Percentiles rank a stretch among this genome's conserved stretches.
Conservation (phyloP, 2,329 filamentous ascomycete species). For the Pseudogymnoascus sp. region DNA sequence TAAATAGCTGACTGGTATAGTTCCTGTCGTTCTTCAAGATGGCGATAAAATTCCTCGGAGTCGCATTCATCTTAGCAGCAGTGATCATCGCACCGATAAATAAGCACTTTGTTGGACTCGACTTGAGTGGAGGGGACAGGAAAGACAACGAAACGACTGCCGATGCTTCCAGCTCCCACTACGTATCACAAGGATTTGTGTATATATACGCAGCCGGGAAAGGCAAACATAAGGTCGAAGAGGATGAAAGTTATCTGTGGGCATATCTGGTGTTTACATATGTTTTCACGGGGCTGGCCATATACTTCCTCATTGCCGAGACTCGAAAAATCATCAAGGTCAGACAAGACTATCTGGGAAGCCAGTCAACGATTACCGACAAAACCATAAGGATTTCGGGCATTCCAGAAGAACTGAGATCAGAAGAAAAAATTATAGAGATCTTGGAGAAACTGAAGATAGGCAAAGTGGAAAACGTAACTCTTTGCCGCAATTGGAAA, state of each 20-base stretch:
- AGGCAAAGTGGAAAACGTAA: constrained; percentile 82
- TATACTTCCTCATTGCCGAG: constrained; percentile 77
- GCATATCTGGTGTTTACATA: constrained; percentile 94
- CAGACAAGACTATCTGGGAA: constrained; percentile 85
- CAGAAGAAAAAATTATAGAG: constrained; percentile 75
- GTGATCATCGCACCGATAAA: constrained; percentile 83
- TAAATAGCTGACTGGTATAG: constrained; percentile 31
- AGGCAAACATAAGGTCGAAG: constrained; percentile 15
- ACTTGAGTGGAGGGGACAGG: constrained; percentile 4
- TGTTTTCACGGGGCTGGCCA: constrained; percentile 73
- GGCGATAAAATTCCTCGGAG: constrained; percentile 73
- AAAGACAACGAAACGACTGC: background rate
- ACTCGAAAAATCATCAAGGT: constrained; percentile 80
- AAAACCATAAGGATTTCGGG: constrained; percentile 87
- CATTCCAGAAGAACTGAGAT: constrained; percentile 71
- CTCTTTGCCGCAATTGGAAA: constrained; percentile 80
- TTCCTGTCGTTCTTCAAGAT: constrained; percentile 96
- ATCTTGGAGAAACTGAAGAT: constrained; percentile 85
- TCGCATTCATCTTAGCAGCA: constrained; percentile 76
- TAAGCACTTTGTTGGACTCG: constrained; percentile 48
- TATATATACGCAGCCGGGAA: constrained; percentile 14
- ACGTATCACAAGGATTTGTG: background rate
- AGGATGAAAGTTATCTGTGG: constrained; percentile 61
- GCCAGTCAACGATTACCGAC: constrained; percentile 92
- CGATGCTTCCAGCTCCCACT: background rate